Percentiles rank a stretch among this genome's conserved stretches.
Evolutionary conservation across 2,329 filamentous ascomycete genomes (phyloP).

Genomic region (Fusarium falciforme): DNA sequence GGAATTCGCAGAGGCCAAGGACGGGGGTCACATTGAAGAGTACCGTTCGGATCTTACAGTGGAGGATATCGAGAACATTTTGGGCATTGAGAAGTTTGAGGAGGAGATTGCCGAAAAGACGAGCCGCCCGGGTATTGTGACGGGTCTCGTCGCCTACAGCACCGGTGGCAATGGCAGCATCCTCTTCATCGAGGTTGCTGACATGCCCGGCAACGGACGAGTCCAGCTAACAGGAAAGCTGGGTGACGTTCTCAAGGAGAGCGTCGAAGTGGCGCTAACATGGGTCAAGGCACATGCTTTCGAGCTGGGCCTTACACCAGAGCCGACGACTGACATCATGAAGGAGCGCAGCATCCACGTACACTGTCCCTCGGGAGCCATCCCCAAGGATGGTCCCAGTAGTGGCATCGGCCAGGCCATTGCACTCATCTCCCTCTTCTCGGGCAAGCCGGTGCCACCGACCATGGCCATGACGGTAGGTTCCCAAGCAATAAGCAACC

Average conservation of each 20-base stretch:
- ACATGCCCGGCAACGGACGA: conserved; percentile 92
- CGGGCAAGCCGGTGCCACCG: conserved; percentile 85
- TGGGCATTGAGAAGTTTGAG: conserved; percentile 93
- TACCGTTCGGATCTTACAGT: conserved; percentile 82
- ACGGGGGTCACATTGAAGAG: conserved; percentile 72
- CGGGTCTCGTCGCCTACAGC: conserved; percentile 94
- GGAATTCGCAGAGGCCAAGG: conserved; percentile 90
- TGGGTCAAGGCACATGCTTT: conserved; percentile 98
- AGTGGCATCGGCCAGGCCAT: conserved; percentile 96
- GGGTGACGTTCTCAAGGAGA: conserved; percentile 96
- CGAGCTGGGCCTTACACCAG: conserved; percentile 84
- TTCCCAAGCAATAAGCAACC: conserved; percentile 33
- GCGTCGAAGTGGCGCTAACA: conserved; percentile 92
- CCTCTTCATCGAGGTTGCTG: conserved; percentile 96
- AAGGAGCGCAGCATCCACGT: conserved; percentile 94
- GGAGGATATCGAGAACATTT: conserved; percentile 87
- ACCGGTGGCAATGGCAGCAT: conserved; percentile 94
- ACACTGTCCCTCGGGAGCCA: conserved; percentile 93
- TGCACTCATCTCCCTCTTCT: conserved; percentile 90
- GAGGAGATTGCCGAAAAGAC: conserved; percentile 94
- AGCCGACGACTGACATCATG: conserved; percentile 92
- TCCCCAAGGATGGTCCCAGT: conserved; percentile 90
- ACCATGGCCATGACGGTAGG: conserved; percentile 93
- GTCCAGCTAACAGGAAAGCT: conserved; percentile 97
- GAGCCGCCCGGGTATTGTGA: conserved; percentile 89